These are phyloP conservation scores for Ceriops decandra DNA, from an alignment of 345 rosid genomes.

Conservation along the genomic window DNA sequence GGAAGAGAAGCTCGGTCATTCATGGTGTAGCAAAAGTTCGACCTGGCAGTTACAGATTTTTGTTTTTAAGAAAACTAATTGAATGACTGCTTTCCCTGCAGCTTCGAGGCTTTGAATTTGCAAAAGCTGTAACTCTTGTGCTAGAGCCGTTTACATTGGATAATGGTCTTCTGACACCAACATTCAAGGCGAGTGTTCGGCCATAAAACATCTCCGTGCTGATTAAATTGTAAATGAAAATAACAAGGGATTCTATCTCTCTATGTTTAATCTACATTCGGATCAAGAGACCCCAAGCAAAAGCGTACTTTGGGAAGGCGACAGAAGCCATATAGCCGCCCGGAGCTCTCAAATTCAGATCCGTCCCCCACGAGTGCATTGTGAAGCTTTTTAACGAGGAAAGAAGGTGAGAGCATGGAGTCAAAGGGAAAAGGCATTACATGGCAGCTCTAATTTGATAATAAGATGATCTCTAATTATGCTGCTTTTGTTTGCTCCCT, in stretches of 20 bases:
- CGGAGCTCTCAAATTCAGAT: slow-evolving; percentile 45
- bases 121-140: slow-evolving; percentile 79
- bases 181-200: slow-evolving; percentile 66
- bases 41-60: neutral
- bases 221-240: neutral
- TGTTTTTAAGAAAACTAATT: neutral
- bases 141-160: slow-evolving; percentile 70
- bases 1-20: slow-evolving; percentile 83
- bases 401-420: neutral
- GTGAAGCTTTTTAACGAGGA: neutral
- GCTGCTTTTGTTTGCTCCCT: too few relatives aligned
- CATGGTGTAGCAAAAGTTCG: neutral
- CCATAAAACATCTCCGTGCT: neutral
- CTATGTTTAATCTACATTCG: slow-evolving; percentile 22
- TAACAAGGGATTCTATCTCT: neutral
- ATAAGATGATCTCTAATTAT: neutral
- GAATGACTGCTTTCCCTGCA: slow-evolving; percentile 23
- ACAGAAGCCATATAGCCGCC: slow-evolving; percentile 45
- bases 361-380: slow-evolving; percentile 32
- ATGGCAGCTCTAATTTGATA: neutral
- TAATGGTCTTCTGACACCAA: slow-evolving; percentile 87
- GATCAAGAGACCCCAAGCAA: slow-evolving; percentile 84
- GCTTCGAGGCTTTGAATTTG: slow-evolving; percentile 94
- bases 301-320: slow-evolving; percentile 59
- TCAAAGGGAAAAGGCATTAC: neutral